Evolutionary conservation across 805 yeast genomes (phyloP).

Genomic region (Candida qinlingensis): DNA sequence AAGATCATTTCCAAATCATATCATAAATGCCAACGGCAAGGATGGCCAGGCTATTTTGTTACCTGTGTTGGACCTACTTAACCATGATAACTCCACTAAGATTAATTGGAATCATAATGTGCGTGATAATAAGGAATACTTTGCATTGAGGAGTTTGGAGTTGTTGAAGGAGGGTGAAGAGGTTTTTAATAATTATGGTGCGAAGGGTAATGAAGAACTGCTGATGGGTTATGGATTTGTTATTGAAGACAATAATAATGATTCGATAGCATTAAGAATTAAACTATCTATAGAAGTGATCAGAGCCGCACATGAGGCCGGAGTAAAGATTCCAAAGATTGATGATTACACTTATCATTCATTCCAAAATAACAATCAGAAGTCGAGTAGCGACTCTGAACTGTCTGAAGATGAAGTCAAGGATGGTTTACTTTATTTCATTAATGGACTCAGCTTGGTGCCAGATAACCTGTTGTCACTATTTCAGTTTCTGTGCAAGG

Average conservation of each 20-base stretch:
- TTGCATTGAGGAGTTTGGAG: conserved; percentile 17
- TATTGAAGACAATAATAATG: conserved; percentile 46
- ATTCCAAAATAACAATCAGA: conserved; percentile 15
- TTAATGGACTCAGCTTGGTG: conserved; percentile 22
- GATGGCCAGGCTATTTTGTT: conserved; percentile 55
- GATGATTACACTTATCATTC: conserved; percentile 38
- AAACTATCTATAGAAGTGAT: conserved; percentile 33
- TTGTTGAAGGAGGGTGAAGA: conserved; percentile 32
- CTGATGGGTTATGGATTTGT: conserved; percentile 77
- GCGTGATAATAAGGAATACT: conserved; percentile 12
- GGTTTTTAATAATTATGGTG: conserved; percentile 80
- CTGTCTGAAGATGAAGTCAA: conserved; percentile 12
- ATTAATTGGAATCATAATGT: conserved; percentile 56
- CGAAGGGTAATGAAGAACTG: conserved; percentile 85
- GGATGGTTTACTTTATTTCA: conserved; percentile 30
- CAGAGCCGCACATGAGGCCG: conserved; percentile 29
- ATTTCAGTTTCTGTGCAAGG: conserved; percentile 27
- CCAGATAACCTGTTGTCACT: conserved; percentile 25
- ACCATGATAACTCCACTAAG: conserved; percentile 58
- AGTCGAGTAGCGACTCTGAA: background rate
- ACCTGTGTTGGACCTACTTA: conserved; percentile 74
- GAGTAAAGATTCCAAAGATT: conserved; percentile 32
- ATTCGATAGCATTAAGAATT: conserved; percentile 57
- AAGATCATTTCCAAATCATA: conserved; percentile 70
- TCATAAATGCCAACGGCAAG: conserved; percentile 31